Evolutionary conservation across 768 basidiomycete species (phyloP).

Genomic region (Phylloporus sp.): DNA sequence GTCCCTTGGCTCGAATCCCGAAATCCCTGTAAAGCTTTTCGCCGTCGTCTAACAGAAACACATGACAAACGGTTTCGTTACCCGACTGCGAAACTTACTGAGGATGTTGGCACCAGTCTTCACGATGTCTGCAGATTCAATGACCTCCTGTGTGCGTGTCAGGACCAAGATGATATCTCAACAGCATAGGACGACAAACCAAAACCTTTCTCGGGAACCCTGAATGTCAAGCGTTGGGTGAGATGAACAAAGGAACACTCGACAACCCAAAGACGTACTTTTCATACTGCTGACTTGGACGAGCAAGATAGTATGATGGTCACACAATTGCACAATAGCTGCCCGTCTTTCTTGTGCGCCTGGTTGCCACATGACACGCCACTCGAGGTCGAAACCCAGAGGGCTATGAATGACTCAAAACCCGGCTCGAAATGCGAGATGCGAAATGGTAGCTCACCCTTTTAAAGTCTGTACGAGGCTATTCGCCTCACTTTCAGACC

Average conservation of each 20-base stretch:
- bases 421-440: background rate
- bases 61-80: background rate
- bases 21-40: conserved; percentile 46
- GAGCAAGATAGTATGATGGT: conserved; percentile 40
- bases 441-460: conserved; percentile 27
- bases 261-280: conserved; percentile 26
- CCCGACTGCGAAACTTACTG: conserved; percentile 29
- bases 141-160: conserved; percentile 35
- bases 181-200: conserved; percentile 21
- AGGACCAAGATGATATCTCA: background rate
- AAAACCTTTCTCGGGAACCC: conserved; percentile 43
- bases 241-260: background rate
- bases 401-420: conserved; percentile 30
- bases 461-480: conserved; percentile 34
- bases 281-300: conserved; percentile 48
- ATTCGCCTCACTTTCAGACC: conserved; percentile 40
- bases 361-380: conserved; percentile 36
- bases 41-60: conserved; percentile 39
- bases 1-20: conserved; percentile 37
- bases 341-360: conserved; percentile 34
- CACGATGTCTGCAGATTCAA: conserved; percentile 37
- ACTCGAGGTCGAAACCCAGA: conserved; percentile 51
- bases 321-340: conserved; percentile 46
- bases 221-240: conserved; percentile 13
- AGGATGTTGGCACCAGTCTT: conserved; percentile 50